phyloP scores from a whole-genome alignment of 2,329 filamentous ascomycete species.

The Diaporthe nobilis region DNA sequence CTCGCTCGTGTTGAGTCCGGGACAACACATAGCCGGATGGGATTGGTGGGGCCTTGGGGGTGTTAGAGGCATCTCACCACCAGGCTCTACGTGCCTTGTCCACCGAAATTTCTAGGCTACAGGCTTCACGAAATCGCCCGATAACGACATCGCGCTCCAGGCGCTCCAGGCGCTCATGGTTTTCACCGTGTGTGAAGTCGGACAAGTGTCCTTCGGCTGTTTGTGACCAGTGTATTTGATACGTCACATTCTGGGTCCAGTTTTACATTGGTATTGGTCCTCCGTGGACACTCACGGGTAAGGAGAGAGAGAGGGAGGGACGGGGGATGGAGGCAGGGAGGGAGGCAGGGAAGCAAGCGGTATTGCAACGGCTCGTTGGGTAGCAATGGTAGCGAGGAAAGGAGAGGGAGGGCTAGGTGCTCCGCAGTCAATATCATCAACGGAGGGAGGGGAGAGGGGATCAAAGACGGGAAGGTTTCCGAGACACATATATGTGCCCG shows the following conservation, averaged over 20 bases:
- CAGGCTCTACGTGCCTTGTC: neutral
- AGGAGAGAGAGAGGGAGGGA: neutral
- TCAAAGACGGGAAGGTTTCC: constrained; percentile 27
- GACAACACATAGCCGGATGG: constrained; percentile 1
- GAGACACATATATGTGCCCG: constrained; percentile 32
- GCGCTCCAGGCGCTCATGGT: neutral
- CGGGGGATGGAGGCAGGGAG: constrained; percentile 10
- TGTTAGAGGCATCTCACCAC: neutral
- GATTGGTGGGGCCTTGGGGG: neutral
- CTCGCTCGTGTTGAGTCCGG: neutral
- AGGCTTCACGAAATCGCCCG: constrained; percentile 1
- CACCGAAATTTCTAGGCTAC: neutral
- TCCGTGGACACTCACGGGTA: constrained; percentile 1
- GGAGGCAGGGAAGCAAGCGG: neutral
- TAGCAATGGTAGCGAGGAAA: neutral
- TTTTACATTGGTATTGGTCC: constrained; percentile 5
- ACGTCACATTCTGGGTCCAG: constrained; percentile 29
- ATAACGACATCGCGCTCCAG: neutral
- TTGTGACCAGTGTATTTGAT: constrained; percentile 29
- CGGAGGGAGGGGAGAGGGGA: neutral
- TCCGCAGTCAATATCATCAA: constrained; percentile 22
- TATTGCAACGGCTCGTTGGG: neutral
- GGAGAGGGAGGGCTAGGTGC: constrained; percentile 3
- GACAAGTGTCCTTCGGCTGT: constrained; percentile 10
- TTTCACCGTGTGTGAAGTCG: neutral